phyloP scores from a whole-genome alignment of 176 grass and related monocot genomes.

The Cymbopogon citratus region DNA sequence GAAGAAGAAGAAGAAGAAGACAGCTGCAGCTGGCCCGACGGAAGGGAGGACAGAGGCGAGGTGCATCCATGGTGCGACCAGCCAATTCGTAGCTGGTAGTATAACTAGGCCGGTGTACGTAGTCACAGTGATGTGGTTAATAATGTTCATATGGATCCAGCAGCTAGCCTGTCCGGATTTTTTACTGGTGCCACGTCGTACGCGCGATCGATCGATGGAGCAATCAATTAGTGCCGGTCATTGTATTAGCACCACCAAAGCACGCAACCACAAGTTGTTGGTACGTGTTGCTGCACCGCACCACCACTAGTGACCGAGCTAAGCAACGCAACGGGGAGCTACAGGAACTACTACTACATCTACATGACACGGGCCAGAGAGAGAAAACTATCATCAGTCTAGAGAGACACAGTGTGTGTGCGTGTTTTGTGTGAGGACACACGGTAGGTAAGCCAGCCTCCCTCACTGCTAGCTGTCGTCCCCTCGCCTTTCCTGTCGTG shows the following conservation, averaged over 20 bases:
- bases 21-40: background rate
- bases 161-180: background rate
- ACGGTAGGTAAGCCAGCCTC: constrained; percentile 62
- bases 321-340: background rate
- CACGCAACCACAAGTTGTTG: constrained; percentile 8
- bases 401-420: background rate
- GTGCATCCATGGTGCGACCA: background rate
- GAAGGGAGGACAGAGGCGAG: background rate
- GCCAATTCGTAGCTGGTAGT: background rate
- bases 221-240: background rate
- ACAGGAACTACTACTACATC: background rate
- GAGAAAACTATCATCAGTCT: background rate
- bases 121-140: background rate
- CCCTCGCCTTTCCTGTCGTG: constrained; percentile 62
- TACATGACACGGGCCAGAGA: background rate
- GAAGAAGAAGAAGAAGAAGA: background rate
- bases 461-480: constrained; percentile 83
- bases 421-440: constrained; percentile 1
- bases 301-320: background rate
- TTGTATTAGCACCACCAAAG: background rate
- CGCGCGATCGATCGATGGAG: background rate
- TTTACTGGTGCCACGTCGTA: background rate
- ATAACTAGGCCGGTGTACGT: background rate
- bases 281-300: background rate
- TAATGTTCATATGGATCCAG: background rate